Percentiles rank a stretch among this genome's conserved stretches.
Conservation (phyloP, 495 filamentous ascomycete species). For the Achaetomiella virescens region DNA sequence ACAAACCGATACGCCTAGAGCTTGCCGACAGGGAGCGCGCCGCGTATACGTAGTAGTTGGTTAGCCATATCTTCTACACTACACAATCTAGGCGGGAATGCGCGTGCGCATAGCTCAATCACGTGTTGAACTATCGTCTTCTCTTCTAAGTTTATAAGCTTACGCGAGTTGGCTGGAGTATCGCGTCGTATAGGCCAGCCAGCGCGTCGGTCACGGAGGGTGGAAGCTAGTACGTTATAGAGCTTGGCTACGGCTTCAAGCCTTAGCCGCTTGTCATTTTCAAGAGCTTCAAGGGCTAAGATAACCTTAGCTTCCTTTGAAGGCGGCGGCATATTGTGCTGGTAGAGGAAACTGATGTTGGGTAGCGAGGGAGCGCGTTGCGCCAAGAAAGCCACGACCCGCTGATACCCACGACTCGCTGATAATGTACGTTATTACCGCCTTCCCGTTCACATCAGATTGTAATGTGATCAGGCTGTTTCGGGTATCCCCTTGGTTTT, state of each 20-base stretch:
- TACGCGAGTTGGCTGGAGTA: not conserved
- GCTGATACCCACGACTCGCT: too few relatives aligned
- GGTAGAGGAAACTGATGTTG: not conserved
- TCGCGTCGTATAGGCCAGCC: constrained; percentile 6
- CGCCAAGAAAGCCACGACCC: too few relatives aligned
- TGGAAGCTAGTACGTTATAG: not conserved
- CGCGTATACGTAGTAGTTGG: not conserved
- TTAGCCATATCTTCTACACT: constrained; percentile 10
- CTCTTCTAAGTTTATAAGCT: constrained; percentile 11
- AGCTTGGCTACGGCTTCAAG: not conserved
- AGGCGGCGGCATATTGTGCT: constrained; percentile 5
- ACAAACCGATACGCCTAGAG: not conserved
- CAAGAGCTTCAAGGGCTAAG: constrained; percentile 3
- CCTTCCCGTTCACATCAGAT: too few relatives aligned
- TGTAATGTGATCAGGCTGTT: too few relatives aligned
- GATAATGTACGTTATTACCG: too few relatives aligned
- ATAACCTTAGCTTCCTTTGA: constrained; percentile 5
- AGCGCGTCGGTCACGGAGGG: constrained; percentile 2
- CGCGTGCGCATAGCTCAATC: constrained; percentile 9
- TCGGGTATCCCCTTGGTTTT: too few relatives aligned
- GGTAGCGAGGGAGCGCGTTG: not conserved
- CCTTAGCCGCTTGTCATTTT: too few relatives aligned
- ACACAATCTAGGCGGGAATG: constrained; percentile 5
- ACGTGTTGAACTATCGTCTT: constrained; percentile 11
- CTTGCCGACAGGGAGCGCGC: not conserved